Evolutionary conservation across 2,329 filamentous ascomycete genomes (phyloP), one percentile per base, ranked within the genome.

Genomic region (Pseudogymnoascus sp.): DNA sequence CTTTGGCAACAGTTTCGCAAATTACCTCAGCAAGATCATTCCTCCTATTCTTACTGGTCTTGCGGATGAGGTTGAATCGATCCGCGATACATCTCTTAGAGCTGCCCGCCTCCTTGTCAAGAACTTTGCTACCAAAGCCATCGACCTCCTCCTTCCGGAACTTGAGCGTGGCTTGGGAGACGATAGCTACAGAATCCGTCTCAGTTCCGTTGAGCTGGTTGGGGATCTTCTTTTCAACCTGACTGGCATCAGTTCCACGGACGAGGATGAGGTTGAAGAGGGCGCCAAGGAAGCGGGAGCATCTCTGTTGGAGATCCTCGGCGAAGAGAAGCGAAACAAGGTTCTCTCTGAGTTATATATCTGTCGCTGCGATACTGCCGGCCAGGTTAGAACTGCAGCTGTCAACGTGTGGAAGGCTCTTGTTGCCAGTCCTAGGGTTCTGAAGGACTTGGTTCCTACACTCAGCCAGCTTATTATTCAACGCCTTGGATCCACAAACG

Each of bases 211-310:
- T 65, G 95, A 99, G 78, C 83, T 99, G 67, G 93, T 99, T 64
- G 95, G 95, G 70, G 96, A 99, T 73, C 82, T 99, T 60, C 84
- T 99, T 23, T 99, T 99, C 84, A 99, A 97, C 75, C 89, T 99
- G 65, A 97, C 93, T 25, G 95, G 95, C 74, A 93, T 98, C 74
- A 96, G 85, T 71, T 90, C 86, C 64, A 92, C 89, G 4, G 90
- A 92, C 66, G 82, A 86, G 19, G 90, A 92, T 57, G 89, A 91
- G 62, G 90, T 95, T 69, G 90, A 95, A 68, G 88, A 90, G 65
- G 83, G 81, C 65, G 90, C 88, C 48, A 89, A 87, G 71, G 93
- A 98, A 78, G 92, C 95, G 34, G 91, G 93, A 7, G 89, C 91
- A 66, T 97, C 95, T n/a, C 82, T 99, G 62, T 87, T 96, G 67